Evolutionary conservation across 768 basidiomycete genomes (phyloP).

Genomic region (Chlorophyllum brunneum): DNA sequence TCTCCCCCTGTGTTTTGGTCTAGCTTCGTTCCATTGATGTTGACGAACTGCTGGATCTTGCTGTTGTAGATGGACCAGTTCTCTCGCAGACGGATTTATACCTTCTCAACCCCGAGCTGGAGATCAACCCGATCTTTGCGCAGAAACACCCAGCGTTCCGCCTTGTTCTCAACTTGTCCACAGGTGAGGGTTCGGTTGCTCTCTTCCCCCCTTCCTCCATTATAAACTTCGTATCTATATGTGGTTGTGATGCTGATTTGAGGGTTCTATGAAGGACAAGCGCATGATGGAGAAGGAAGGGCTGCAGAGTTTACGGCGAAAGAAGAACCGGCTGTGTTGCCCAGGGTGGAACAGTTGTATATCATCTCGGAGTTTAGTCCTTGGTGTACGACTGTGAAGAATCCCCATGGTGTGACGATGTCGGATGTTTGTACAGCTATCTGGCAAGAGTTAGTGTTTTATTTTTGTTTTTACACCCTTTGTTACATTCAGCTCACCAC

Average conservation of each 20-base stretch:
- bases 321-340: conserved; percentile 17
- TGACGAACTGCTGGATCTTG: conserved; percentile 4
- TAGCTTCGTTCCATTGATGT: neutral
- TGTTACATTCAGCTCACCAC: neutral
- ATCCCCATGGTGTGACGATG: conserved; percentile 69
- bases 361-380: conserved; percentile 57
- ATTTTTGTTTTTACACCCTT: neutral
- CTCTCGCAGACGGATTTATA: conserved; percentile 80
- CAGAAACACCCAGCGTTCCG: conserved; percentile 46
- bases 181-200: conserved; percentile 40
- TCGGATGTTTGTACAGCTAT: conserved; percentile 66
- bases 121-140: conserved; percentile 70
- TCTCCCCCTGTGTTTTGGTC: conserved; percentile 1
- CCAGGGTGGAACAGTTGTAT: conserved; percentile 20
- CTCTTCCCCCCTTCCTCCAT: neutral
- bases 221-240: too few relatives aligned
- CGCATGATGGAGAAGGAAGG: conserved; percentile 51
- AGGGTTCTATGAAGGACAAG: conserved; percentile 39
- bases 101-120: conserved; percentile 64
- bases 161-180: conserved; percentile 68
- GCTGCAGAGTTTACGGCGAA: conserved; percentile 50
- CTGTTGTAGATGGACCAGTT: conserved; percentile 65
- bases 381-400: conserved; percentile 73
- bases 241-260: neutral
- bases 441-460: conserved; percentile 67